Percentiles rank a stretch among this genome's conserved stretches.
Evolutionary conservation across 1,139 yeast species (phyloP).

Genomic region (Hemisphaericaspora lyxosophila): DNA sequence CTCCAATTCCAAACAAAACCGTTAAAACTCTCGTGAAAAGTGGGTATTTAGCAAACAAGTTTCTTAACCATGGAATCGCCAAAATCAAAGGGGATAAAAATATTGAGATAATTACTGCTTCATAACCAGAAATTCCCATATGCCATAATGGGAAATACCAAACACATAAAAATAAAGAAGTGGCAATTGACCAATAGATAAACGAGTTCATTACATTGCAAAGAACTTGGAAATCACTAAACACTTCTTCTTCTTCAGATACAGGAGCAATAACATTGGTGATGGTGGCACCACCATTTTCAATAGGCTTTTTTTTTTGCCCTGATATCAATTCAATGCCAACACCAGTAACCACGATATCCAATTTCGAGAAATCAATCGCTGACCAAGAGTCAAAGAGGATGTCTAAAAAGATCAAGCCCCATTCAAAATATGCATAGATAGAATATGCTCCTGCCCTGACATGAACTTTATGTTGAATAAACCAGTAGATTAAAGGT

Average conservation of each 20-base stretch:
- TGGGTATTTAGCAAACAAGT: constrained; percentile 40
- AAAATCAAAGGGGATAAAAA: constrained; percentile 61
- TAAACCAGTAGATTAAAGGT: constrained; percentile 85
- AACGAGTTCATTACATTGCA: constrained; percentile 58
- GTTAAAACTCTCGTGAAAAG: constrained; percentile 53
- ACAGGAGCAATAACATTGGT: constrained; percentile 7
- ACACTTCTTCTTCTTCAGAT: constrained; percentile 23
- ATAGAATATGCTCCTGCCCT: constrained; percentile 92
- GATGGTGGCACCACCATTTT: constrained; percentile 20
- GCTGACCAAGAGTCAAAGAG: constrained; percentile 81
- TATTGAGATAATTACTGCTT: constrained; percentile 59
- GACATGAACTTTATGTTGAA: constrained; percentile 87
- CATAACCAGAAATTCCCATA: constrained; percentile 97
- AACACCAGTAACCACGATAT: constrained; percentile 33
- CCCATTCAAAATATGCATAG: constrained; percentile 95
- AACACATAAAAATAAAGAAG: constrained; percentile 79
- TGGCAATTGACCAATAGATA: constrained; percentile 79
- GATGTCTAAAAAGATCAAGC: constrained; percentile 76
- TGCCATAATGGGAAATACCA: constrained; percentile 99
- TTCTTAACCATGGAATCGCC: constrained; percentile 50
- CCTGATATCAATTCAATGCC: constrained; percentile 18
- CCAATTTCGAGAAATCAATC: constrained; percentile 62
- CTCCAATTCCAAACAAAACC: constrained; percentile 70
- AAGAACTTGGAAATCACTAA: constrained; percentile 41
- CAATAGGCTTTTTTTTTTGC: constrained; percentile 26